Percentiles rank a stretch among this genome's conserved stretches.
Conservation (phyloP, 257 asterid genomes). For the Solanum piurae region DNA sequence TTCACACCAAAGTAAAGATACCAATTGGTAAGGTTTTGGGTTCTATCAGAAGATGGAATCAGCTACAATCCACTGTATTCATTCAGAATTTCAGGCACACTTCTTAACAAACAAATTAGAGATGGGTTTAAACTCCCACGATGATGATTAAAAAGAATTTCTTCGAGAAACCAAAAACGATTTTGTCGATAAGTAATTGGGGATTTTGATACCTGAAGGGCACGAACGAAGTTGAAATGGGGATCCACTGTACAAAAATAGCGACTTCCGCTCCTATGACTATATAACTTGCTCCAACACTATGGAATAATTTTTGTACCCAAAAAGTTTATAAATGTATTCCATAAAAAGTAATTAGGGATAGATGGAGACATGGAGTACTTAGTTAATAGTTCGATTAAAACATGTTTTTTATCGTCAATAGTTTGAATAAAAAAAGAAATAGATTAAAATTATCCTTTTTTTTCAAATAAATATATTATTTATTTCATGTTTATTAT, state of each 20-base stretch:
- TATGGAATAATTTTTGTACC: too few species aligned
- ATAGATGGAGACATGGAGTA: too few species aligned
- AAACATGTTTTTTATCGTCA: too few species aligned
- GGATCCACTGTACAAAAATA: neutral
- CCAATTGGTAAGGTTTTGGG: neutral
- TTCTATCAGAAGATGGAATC: neutral
- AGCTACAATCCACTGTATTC: neutral
- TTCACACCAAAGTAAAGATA: too few species aligned
- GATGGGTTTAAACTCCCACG: neutral
- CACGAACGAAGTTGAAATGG: neutral
- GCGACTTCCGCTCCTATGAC: neutral
- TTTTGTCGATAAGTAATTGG: neutral
- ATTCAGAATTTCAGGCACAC: neutral
- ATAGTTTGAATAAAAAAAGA: too few species aligned
- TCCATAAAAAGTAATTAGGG: too few species aligned
- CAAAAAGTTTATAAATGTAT: too few species aligned
- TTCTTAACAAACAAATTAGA: neutral
- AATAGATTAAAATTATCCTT: too few species aligned
- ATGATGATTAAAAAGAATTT: neutral
- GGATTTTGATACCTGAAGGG: neutral
- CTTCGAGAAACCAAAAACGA: neutral
- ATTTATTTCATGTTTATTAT: too few species aligned
- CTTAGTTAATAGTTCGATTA: too few species aligned
- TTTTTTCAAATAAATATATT: too few species aligned
- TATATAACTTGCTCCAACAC: too few species aligned